A percentile compares a stretch with the other conserved stretches of the same genome.
Conservation (phyloP, 768 basidiomycete species). For the Phanerodontia chrysosporium region DNA sequence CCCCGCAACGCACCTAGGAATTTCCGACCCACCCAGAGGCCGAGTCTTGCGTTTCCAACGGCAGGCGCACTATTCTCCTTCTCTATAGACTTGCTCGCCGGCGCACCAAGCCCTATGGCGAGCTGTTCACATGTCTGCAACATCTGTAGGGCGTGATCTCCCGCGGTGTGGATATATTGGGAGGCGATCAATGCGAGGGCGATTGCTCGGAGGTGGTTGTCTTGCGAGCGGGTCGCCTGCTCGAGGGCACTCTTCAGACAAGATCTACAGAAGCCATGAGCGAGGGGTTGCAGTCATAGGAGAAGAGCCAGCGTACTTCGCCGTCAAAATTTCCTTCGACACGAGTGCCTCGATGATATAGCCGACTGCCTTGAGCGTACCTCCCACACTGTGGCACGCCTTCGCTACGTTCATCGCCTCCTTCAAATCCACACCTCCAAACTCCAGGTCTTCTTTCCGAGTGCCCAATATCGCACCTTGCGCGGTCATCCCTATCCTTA, state of each 20-base stretch:
- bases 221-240: conserved; percentile 52
- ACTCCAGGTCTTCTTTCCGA: no score
- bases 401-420: conserved; percentile 17
- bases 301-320: conserved; percentile 46
- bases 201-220: conserved; percentile 71
- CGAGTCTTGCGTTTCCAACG: conserved; percentile 59
- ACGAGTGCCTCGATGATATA: conserved; percentile 47
- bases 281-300: not conserved
- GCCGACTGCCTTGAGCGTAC: conserved; percentile 51
- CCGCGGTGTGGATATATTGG: conserved; percentile 68
- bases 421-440: conserved; percentile 13
- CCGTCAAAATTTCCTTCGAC: conserved; percentile 49
- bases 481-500: conserved; percentile 41
- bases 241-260: conserved; percentile 58
- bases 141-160: conserved; percentile 64
- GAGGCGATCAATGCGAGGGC: conserved; percentile 64
- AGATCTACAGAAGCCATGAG: conserved; percentile 32
- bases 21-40: conserved; percentile 72
- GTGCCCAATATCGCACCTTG: not conserved
- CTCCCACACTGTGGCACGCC: conserved; percentile 44
- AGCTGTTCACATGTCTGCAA: conserved; percentile 65
- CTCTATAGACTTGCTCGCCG: conserved; percentile 13
- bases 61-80: conserved; percentile 7
- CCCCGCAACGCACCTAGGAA: conserved; percentile 43
- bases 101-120: conserved; percentile 65